Evolutionary conservation across 116 monocot species (phyloP).

Genomic region (Posidonia oceanica): DNA sequence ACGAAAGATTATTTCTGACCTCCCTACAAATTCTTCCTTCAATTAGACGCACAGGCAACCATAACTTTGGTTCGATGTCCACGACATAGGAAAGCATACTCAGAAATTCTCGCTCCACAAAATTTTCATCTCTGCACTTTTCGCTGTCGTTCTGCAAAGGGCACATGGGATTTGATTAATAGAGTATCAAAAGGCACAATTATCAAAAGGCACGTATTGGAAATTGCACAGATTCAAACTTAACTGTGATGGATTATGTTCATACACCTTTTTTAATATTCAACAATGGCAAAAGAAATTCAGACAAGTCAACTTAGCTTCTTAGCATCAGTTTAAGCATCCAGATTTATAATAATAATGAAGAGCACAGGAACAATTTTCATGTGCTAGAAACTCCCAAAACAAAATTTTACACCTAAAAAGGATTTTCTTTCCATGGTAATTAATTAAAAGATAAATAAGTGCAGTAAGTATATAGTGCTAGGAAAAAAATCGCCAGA

Average conservation of each 20-base stretch:
- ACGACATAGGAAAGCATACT: conserved; percentile 64
- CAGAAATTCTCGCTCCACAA: conserved; percentile 18
- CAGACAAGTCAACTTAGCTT: too few species aligned
- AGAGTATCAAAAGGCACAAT: background rate
- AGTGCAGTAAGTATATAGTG: too few species aligned
- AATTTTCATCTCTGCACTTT: conserved; percentile 1
- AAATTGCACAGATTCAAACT: background rate
- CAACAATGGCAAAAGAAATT: too few species aligned
- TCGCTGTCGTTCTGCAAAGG: conserved; percentile 2
- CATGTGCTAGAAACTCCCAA: too few species aligned
- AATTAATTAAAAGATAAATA: too few species aligned
- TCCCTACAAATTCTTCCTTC: conserved; percentile 80
- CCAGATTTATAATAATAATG: too few species aligned
- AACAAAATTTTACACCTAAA: too few species aligned
- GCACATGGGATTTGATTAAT: background rate
- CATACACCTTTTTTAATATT: too few species aligned
- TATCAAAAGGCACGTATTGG: background rate
- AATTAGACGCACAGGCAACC: conserved; percentile 72
- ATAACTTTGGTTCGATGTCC: conserved; percentile 77
- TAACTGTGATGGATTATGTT: background rate
- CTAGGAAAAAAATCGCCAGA: too few species aligned
- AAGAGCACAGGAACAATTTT: too few species aligned
- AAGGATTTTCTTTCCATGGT: too few species aligned
- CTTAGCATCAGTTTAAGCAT: too few species aligned
- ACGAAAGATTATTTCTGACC: conserved; percentile 56